Conservation (phyloP, 495 filamentous ascomycete species). For the Oidiodendron maius region DNA sequence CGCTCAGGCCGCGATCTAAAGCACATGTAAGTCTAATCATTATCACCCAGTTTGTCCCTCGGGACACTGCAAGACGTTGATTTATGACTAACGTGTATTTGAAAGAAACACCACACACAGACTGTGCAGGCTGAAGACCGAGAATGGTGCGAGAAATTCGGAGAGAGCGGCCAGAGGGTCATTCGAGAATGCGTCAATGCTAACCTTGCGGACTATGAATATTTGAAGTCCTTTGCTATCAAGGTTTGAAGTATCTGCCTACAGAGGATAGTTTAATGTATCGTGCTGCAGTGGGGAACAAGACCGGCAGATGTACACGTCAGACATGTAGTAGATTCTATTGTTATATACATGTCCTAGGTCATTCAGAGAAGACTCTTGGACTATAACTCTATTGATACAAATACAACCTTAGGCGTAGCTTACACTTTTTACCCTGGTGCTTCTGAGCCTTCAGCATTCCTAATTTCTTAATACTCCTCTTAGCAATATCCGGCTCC, state of each 20-base stretch:
- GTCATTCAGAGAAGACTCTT: not conserved
- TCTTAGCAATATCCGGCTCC: no score
- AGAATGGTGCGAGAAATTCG: conserved; percentile 80
- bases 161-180: conserved; percentile 64
- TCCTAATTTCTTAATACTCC: no score
- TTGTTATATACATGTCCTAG: not conserved
- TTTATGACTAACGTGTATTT: conserved; percentile 5
- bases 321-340: no score
- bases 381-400: no score
- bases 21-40: conserved; percentile 53
- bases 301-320: no score
- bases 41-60: not conserved
- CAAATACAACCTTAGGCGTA: no score
- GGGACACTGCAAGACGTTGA: not conserved
- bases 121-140: conserved; percentile 65
- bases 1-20: conserved; percentile 56
- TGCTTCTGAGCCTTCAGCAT: no score
- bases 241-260: conserved; percentile 28
- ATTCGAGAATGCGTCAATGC: conserved; percentile 73
- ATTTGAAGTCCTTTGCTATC: conserved; percentile 84
- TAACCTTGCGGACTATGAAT: conserved; percentile 83
- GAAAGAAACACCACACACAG: conserved; percentile 50
- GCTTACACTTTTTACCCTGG: no score
- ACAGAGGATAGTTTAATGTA: no score
- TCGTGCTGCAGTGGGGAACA: no score